These are phyloP conservation scores for Penicillium bialowiezense DNA, from an alignment of 495 filamentous ascomycete genomes.

Conservation along the genomic window DNA sequence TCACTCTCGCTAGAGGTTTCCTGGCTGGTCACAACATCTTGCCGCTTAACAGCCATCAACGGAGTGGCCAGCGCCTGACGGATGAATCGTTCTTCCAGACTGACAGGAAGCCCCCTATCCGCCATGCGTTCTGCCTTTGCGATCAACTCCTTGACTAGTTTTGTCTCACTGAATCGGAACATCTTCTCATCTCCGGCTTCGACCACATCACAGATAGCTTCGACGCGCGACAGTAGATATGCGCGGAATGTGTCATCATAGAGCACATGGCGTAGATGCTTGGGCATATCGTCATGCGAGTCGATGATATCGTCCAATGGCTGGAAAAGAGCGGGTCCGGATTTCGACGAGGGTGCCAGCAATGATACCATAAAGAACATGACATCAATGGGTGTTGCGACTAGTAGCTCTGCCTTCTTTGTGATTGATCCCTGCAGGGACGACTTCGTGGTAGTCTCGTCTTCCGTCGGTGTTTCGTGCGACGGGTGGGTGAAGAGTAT, in stretches of 20 bases:
- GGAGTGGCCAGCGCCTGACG: slow-evolving; percentile 72
- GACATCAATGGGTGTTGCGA: slow-evolving; percentile 81
- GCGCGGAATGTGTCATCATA: slow-evolving; percentile 42
- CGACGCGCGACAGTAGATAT: slow-evolving; percentile 52
- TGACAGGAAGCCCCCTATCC: slow-evolving; percentile 62
- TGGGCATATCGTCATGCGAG: slow-evolving; percentile 49
- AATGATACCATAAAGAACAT: slow-evolving; percentile 80
- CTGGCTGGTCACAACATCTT: slow-evolving; percentile 29
- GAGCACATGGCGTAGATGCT: slow-evolving; percentile 57
- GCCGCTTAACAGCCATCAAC: slow-evolving; percentile 57
- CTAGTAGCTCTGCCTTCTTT: slow-evolving; percentile 64
- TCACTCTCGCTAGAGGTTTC: slow-evolving; percentile 12
- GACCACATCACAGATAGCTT: slow-evolving; percentile 70
- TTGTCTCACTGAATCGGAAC: slow-evolving; percentile 70
- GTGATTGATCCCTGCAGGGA: slow-evolving; percentile 33
- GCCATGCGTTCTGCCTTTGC: slow-evolving; percentile 71
- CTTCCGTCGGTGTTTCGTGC: slow-evolving; percentile 8
- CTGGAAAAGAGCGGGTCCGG: slow-evolving; percentile 58
- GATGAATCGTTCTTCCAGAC: slow-evolving; percentile 85
- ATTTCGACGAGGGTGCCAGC: slow-evolving; percentile 45
- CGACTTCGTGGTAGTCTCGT: slow-evolving; percentile 3
- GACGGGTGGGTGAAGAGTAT: slow-evolving; percentile 28
- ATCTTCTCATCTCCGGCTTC: slow-evolving; percentile 78
- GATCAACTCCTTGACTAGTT: slow-evolving; percentile 64
- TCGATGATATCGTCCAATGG: slow-evolving; percentile 81